A percentile compares a stretch with the other conserved stretches of the same genome.
phyloP scores from a whole-genome alignment of 495 filamentous ascomycete genomes.

The Aspergillus campestris region DNA sequence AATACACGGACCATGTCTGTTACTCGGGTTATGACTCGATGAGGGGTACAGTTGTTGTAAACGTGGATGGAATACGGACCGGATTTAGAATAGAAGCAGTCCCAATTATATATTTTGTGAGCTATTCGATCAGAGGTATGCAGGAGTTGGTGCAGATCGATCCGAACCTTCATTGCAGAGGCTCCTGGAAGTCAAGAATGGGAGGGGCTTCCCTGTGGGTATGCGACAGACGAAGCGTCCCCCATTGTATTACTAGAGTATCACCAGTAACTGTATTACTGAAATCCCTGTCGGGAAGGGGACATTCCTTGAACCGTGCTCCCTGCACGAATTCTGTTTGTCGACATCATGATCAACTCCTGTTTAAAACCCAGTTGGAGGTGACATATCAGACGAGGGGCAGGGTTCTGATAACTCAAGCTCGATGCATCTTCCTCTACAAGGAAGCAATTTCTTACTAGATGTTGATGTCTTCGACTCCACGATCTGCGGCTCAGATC shows the following conservation, averaged over 20 bases:
- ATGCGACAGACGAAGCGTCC: background rate
- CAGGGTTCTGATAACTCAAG: too few species aligned
- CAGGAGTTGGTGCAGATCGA: conserved; percentile 14
- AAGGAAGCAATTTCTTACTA: too few species aligned
- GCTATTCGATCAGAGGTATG: conserved; percentile 8
- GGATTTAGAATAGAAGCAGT: background rate
- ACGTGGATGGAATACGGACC: too few species aligned
- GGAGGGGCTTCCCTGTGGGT: background rate
- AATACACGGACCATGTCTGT: too few species aligned
- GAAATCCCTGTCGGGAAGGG: conserved; percentile 6
- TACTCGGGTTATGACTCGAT: too few species aligned
- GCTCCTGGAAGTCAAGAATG: conserved; percentile 2
- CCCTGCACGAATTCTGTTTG: conserved; percentile 6
- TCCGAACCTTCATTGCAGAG: conserved; percentile 1
- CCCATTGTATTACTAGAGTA: background rate
- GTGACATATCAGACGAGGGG: background rate
- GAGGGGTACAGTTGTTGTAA: too few species aligned
- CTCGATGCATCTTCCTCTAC: too few species aligned
- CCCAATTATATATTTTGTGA: background rate
- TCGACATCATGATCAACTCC: conserved; percentile 2
- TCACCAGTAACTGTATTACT: background rate
- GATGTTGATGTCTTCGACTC: too few species aligned
- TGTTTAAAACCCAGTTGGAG: background rate
- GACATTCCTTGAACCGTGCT: conserved; percentile 15
- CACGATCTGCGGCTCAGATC: too few species aligned